Evolutionary conservation across 805 yeast species (phyloP).

Genomic region (Yarrowia phangngaensis): DNA sequence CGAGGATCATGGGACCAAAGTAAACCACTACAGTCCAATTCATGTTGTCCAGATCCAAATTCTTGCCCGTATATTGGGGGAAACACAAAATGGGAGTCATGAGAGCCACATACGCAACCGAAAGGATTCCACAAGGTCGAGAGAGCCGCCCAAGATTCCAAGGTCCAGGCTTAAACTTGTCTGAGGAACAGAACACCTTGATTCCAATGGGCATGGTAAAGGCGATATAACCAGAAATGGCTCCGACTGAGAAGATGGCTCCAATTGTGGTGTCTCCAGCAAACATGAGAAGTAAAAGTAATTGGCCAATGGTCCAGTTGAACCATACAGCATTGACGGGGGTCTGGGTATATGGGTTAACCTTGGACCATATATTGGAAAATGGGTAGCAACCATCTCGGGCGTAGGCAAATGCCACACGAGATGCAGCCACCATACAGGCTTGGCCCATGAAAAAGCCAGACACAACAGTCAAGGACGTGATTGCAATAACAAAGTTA

Average conservation of each 20-base stretch:
- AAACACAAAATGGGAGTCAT: conserved; percentile 61
- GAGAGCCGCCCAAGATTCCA: conserved; percentile 59
- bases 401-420: conserved; percentile 64
- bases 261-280: conserved; percentile 64
- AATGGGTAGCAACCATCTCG: conserved; percentile 66
- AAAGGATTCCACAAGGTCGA: conserved; percentile 48
- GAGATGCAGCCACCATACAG: conserved; percentile 62
- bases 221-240: conserved; percentile 63
- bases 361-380: conserved; percentile 48
- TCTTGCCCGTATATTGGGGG: conserved; percentile 48
- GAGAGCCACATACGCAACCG: conserved; percentile 48
- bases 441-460: conserved; percentile 53
- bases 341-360: conserved; percentile 52
- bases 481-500: conserved; percentile 44
- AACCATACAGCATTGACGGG: conserved; percentile 61
- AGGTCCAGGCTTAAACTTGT: conserved; percentile 59
- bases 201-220: conserved; percentile 61
- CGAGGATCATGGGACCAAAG: conserved; percentile 55
- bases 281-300: conserved; percentile 54
- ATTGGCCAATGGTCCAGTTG: conserved; percentile 53
- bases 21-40: conserved; percentile 64
- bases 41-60: conserved; percentile 45
- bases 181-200: conserved; percentile 53
- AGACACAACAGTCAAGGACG: conserved; percentile 45
- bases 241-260: conserved; percentile 71